Base-by-base conservation (phyloP, 2,329 filamentous ascomycete species). In the Zymoseptoria crescenta region DNA sequence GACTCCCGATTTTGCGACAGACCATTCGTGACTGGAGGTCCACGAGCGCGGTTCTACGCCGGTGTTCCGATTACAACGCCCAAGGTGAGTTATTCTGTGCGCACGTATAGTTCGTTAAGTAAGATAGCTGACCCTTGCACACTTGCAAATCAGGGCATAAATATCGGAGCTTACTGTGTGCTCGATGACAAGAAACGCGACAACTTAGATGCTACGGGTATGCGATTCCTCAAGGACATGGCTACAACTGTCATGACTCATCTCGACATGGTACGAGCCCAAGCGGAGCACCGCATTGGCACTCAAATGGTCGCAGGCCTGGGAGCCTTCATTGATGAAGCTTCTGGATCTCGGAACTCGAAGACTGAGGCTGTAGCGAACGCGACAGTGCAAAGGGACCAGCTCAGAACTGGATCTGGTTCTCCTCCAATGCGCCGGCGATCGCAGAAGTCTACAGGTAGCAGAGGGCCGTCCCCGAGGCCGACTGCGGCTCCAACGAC, bases 121-220 rank as follows among this genome's bases (percentile, higher is more conserved):
- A 48, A 13, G 19, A 48, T 13, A 48, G 6, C 41, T 48, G 41
- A 48, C 41, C 19, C 2, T 19, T 2, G 41, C 41, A 13, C 19
- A 48, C 41, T 6, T 63, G n/a, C 64, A 4, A 62, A 79, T 0
- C 80, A 77, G 45, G 79, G 81, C 24, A 80, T 82, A 65, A 79
- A 79, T 52, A 83, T 88, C 57, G 86, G 86, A 8, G 79, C 78
- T 9, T 83, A 85, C 59, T 80, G 81, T 56, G 79, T 87, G 1
- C 73, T 85, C 2, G 84, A 87, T 63, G 79, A 81, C 50, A 74
- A 77, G 20, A 79, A 81, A 0, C 79, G 82, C 13, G 66, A 79
- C 49, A 80, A 79, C 0, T 66, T 87, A 19, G 73, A 73, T 9
- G 66, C 74, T 0, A 75, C 75, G 8, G 79, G 84, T 54, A 62